Conservation (phyloP, 2,329 filamentous ascomycete species). For the Septoria linicola region DNA sequence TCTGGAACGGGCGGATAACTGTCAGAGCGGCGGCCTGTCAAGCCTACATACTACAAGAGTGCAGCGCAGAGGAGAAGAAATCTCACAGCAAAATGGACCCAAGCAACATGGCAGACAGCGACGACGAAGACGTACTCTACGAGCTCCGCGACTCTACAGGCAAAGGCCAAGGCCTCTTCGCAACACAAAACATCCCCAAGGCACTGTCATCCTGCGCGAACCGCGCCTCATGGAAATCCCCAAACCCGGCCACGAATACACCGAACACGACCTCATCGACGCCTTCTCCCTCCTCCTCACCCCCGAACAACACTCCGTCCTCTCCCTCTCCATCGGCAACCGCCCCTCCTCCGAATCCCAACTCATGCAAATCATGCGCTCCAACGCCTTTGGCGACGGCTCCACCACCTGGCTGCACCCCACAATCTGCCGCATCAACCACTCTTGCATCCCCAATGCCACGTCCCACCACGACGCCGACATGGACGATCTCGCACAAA, state of each 20-base stretch:
- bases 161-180: constrained; percentile 16
- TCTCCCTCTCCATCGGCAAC: constrained; percentile 4
- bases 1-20: too few species aligned
- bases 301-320: constrained; percentile 4
- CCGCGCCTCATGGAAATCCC: constrained; percentile 10
- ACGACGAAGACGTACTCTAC: too few species aligned
- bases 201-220: constrained; percentile 16
- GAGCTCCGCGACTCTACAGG: background rate
- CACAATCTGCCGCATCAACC: constrained; percentile 16
- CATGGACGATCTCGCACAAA: constrained; percentile 9
- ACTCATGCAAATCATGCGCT: constrained; percentile 15
- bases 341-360: background rate
- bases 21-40: too few species aligned
- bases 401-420: constrained; percentile 16
- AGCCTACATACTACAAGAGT: too few species aligned
- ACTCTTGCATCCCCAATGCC: constrained; percentile 17
- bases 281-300: constrained; percentile 6
- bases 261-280: constrained; percentile 2
- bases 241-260: constrained; percentile 8
- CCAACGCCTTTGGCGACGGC: constrained; percentile 18
- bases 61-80: background rate
- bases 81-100: background rate
- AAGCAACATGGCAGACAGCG: too few species aligned
- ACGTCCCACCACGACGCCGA: constrained; percentile 8
- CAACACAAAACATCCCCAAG: constrained; percentile 9